Percentiles rank a stretch among this genome's conserved stretches.
Conservation (phyloP, 805 yeast species). For the Sugiyamaella boreocaroliniensis region DNA sequence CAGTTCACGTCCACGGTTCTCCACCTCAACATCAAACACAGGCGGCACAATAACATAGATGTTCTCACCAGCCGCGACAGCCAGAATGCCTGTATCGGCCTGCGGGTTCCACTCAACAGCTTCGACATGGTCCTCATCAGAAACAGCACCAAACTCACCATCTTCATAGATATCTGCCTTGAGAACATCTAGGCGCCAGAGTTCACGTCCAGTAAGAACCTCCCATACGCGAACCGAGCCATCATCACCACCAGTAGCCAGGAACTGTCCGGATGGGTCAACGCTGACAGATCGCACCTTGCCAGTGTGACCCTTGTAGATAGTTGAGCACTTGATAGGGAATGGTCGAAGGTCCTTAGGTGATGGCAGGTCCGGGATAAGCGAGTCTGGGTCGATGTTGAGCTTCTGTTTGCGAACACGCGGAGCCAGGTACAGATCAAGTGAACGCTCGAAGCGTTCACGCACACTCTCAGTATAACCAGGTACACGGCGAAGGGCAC, state of each 20-base stretch:
- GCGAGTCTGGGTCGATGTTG: constrained; percentile 91
- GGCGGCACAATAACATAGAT: constrained; percentile 82
- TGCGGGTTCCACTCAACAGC: constrained; percentile 88
- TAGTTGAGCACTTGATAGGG: constrained; percentile 84
- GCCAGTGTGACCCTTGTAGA: constrained; percentile 76
- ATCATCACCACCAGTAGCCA: constrained; percentile 97
- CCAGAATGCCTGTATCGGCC: constrained; percentile 63
- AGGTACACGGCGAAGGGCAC: constrained; percentile 83
- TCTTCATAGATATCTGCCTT: constrained; percentile 35
- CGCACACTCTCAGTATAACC: constrained; percentile 81
- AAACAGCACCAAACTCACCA: constrained; percentile 26
- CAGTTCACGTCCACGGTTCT: constrained; percentile 68
- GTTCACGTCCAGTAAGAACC: constrained; percentile 88
- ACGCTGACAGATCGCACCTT: constrained; percentile 75
- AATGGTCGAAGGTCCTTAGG: constrained; percentile 95
- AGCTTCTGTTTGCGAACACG: constrained; percentile 86
- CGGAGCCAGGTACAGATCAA: constrained; percentile 93
- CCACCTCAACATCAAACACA: constrained; percentile 79
- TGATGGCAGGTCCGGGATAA: constrained; percentile 92
- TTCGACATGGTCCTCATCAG: constrained; percentile 70
- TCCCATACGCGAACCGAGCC: constrained; percentile 97
- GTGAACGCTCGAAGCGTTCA: constrained; percentile 88
- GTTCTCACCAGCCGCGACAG: constrained; percentile 76
- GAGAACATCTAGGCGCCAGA: constrained; percentile 44
- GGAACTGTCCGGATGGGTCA: constrained; percentile 87